phyloP scores from a whole-genome alignment of 2,329 filamentous ascomycete genomes.

The Albifimbria verrucaria region DNA sequence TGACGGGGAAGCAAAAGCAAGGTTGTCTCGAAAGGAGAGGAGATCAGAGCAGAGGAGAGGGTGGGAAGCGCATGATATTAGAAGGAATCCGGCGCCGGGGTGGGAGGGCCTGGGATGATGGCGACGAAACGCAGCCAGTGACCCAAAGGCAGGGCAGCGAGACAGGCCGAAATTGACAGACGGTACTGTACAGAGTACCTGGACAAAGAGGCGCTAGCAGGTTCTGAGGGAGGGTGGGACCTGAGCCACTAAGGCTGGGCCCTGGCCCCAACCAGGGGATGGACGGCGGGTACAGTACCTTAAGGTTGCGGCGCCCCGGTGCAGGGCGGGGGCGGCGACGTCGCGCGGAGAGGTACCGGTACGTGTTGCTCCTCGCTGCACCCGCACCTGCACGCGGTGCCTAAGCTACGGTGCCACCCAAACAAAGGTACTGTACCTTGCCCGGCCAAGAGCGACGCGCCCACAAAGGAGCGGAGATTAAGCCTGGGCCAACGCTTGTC shows the following conservation, averaged over 20 bases:
- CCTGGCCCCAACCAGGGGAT: neutral
- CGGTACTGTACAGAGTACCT: neutral
- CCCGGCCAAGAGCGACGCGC: neutral
- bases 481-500: neutral
- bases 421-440: too few species aligned
- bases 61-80: neutral
- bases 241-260: neutral
- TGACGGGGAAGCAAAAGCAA: constrained; percentile 15
- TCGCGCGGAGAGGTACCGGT: too few species aligned
- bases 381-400: too few species aligned
- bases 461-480: neutral
- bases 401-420: too few species aligned
- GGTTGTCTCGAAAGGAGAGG: constrained; percentile 15
- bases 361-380: too few species aligned
- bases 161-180: constrained; percentile 3
- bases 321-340: too few species aligned
- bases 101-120: too few species aligned
- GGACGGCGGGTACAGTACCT: too few species aligned
- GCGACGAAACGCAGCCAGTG: neutral
- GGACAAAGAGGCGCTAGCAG: neutral
- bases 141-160: neutral
- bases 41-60: constrained; percentile 4
- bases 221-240: neutral
- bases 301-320: too few species aligned
- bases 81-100: neutral